Evolutionary conservation across 73 alveolate species (phyloP), one percentile per base, ranked within the genome.

Genomic region (Breviolum minutum): DNA sequence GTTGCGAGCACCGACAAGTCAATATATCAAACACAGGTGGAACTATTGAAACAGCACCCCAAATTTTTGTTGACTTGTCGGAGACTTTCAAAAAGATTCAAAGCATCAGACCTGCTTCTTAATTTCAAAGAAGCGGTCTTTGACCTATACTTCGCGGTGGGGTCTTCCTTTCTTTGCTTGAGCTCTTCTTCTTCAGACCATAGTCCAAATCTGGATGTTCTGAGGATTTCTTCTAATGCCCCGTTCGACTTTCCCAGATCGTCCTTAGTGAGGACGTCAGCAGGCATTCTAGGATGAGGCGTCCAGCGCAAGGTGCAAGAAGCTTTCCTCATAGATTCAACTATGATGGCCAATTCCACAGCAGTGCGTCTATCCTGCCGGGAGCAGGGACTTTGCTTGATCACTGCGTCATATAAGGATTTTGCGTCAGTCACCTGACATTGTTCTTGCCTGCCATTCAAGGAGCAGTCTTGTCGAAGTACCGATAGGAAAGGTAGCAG

Each of bases 261-360:
- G 11, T 26, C 95, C 27, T 90, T 90, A 12, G 97, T 90, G 77
- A 90, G 97, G 5, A 62, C 29, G 64, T 90, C 97, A 0, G 97
- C 97, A 0, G n/a, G 26, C 97, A 90, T 90, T 0, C 86, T 16
- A 8, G 64, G 86, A 40, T 90, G 97, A 0, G 97, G 87, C 5
- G 74, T 2, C 88, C 97, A 90, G 2, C 97, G 29, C 61, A 90
- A 12, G 6, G 48, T 2, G 27, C 63, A 29, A 3, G 30, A 32
- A 0, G 88, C 30, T 0, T 29, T 32, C 32, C n/a, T 5, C 88
- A 90, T 69, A 8, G 87, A 6, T 11, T 69, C 87, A 8, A 48
- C 14, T 11, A 90, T 90, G 77, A 73, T 24, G 0, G 88, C 71
- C 14, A 71, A 7, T 8, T 90, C 97, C 7, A 90, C 30, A 0